Base-by-base conservation (phyloP, 2,329 filamentous ascomycete species). In the Karstenula rhodostoma region DNA sequence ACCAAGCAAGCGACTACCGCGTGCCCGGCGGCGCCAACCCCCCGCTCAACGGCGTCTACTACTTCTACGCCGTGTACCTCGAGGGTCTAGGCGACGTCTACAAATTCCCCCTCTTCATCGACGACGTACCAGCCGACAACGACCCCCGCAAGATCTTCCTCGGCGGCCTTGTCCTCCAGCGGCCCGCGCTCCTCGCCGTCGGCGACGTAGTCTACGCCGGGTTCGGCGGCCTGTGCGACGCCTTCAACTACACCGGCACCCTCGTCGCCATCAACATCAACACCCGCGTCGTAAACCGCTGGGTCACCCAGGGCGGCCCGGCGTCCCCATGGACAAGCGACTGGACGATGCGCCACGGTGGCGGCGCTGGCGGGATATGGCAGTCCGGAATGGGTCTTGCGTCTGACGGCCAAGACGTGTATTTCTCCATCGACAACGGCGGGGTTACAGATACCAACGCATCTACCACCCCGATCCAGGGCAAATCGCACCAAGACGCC, bases 151-250 rank as follows among this genome's bases (percentile, higher is more conserved):
- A 83, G n/a, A 82, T 81, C 62, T 86, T 86, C 62, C 76, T 82
- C 7, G 84, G 83, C 4, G 85, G 85, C 0, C 80, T 84, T 4
- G 79, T 85, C 40, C 78, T 85, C 33, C 85, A 87, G 65, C 78
- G 84, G 8, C 83, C 85, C 0, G 81, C 78, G 3, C 69, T 87
- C 13, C 74, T 82, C 1, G 75, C 83, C 25, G 72, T 81, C 0
- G 82, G 82, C 1, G 76, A 81, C 53, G 79, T 78, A 46, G 74
- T 87, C 6, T 85, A 86, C 56, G 83, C 80, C 0, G 84, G 79
- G 0, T 86, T 87, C 61, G 85, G 83, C 0, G 85, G 83, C 10
- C 82, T 86, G 61, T 87, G 85, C 52, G 85, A 85, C 25, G 78
- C 83, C 57, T 87, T 82, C 69, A 85, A 87, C 67, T 86, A 86